Conservation (phyloP, 257 asterid genomes). For the Nicotiana otophora region DNA sequence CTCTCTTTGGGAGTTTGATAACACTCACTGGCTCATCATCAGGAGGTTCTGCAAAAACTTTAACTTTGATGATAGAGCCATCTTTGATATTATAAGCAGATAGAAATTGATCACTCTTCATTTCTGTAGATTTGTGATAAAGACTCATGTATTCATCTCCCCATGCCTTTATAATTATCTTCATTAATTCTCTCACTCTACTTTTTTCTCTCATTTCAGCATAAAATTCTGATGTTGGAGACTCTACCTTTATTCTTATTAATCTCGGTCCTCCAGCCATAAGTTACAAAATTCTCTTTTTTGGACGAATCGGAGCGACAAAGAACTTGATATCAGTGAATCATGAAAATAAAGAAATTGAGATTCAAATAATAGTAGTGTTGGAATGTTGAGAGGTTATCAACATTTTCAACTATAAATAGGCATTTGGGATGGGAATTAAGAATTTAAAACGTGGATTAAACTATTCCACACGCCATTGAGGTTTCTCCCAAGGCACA, state of each 20-base stretch:
- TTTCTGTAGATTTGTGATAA: slow-evolving; percentile 14
- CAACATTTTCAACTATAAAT: neutral
- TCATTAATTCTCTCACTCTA: slow-evolving; percentile 19
- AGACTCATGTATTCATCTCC: slow-evolving; percentile 26
- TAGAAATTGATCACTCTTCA: slow-evolving; percentile 19
- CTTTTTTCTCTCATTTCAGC: slow-evolving; percentile 16
- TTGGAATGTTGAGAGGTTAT: neutral
- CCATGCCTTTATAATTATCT: slow-evolving; percentile 21
- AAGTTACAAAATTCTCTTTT: no score
- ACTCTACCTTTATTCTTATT: slow-evolving; percentile 27
- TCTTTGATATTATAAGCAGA: slow-evolving; percentile 24
- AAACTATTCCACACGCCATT: neutral
- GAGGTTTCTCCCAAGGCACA: neutral
- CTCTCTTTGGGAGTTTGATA: no score
- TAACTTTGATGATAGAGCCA: slow-evolving; percentile 29
- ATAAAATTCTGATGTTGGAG: slow-evolving; percentile 27
- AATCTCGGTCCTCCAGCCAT: slow-evolving; percentile 9
- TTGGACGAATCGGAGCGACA: no score
- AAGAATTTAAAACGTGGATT: neutral
- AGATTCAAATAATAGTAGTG: neutral
- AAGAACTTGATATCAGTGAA: no score
- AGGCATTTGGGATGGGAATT: neutral
- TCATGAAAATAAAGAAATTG: no score
- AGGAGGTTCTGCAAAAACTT: slow-evolving; percentile 24
- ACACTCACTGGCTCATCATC: neutral